These are phyloP conservation scores for Scorias spongiosa DNA, from an alignment of 2,329 filamentous ascomycete species.

Conservation along the genomic window DNA sequence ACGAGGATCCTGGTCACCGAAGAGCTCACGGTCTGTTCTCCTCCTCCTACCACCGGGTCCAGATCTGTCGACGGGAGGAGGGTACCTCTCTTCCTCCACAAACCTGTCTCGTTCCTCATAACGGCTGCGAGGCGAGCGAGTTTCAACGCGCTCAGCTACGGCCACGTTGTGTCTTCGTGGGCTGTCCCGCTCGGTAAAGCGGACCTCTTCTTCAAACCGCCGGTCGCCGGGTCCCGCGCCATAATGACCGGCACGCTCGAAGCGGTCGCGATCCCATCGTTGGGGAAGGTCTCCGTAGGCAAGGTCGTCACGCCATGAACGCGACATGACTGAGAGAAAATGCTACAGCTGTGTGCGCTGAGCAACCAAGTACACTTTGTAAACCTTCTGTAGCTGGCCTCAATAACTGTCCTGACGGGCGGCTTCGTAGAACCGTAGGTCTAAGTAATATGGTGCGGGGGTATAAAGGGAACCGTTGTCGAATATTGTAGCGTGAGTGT, in stretches of 20 bases:
- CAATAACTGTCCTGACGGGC: too few relatives aligned
- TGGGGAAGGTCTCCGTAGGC: slow-evolving; percentile 30
- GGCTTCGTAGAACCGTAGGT: too few relatives aligned
- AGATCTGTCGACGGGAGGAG: slow-evolving; percentile 10
- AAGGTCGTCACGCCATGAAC: slow-evolving; percentile 26
- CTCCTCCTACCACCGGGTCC: slow-evolving; percentile 6
- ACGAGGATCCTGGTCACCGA: slow-evolving; percentile 31
- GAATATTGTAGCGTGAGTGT: too few relatives aligned
- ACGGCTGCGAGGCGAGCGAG: slow-evolving; percentile 18
- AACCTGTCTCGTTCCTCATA: slow-evolving; percentile 40
- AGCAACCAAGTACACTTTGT: too few relatives aligned
- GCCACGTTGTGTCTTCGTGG: slow-evolving; percentile 27
- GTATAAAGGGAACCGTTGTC: too few relatives aligned
- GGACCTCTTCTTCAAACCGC: slow-evolving; percentile 30
- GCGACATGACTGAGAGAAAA: neutral
- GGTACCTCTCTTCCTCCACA: slow-evolving; percentile 37
- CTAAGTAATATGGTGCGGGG: too few relatives aligned
- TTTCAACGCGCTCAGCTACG: slow-evolving; percentile 25
- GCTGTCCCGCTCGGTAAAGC: slow-evolving; percentile 22
- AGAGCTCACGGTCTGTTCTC: slow-evolving; percentile 28
- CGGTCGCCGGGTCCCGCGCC: slow-evolving; percentile 14
- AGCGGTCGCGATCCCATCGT: slow-evolving; percentile 36
- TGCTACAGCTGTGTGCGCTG: too few relatives aligned
- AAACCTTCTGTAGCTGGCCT: too few relatives aligned
- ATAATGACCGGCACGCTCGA: slow-evolving; percentile 30